Base-by-base conservation (phyloP, 2,329 filamentous ascomycete species). In the Biscogniauxia mediterranea region DNA sequence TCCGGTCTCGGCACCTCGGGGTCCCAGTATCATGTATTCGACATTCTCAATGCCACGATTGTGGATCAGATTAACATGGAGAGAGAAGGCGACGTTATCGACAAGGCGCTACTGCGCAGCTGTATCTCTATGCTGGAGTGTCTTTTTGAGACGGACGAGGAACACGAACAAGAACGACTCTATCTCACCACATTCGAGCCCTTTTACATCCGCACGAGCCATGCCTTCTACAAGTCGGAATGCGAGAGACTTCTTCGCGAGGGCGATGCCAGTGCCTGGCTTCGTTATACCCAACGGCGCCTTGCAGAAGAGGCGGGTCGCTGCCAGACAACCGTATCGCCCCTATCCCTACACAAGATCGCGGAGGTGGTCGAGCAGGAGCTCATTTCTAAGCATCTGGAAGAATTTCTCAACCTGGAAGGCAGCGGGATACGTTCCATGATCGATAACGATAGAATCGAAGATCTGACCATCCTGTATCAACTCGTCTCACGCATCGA, bases 11-110 rank as follows among this genome's bases (percentile, higher is more conserved):
- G 77, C 50, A 65, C 74, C 15, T 75, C 76, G 1, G 74, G 80
- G 66, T 75, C 79, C 53, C 73, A 78, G 15, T 77, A 79, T 55
- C 76, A 77, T n/a, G 85, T 96, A 8, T 88, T 90, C 53, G 84
- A 89, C 58, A 85, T 97, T 6, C 80, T 98, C 25, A 91, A 91
- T 69, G 86, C 87, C 5, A 91, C 97, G 15, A 84, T 98, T 28
- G 83, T 98, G 2, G 93, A 97, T 65, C 91, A 97, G 77, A 90
- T 99, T 66, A 87, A 90, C 63, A 93, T 97, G 88, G 95, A 98
- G 75, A 84, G 95, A 26, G 88, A 93, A 61, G 95, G 94, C 26
- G 93, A 97, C 69, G 85, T 92, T 15, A 93, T 98, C 63, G 91
- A 98, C 74, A 88, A 91, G 68, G 85, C 86, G 42, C 81, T 97